Evolutionary conservation across 2,329 filamentous ascomycete genomes (phyloP).

Genomic region (Aspergillus caelatus): DNA sequence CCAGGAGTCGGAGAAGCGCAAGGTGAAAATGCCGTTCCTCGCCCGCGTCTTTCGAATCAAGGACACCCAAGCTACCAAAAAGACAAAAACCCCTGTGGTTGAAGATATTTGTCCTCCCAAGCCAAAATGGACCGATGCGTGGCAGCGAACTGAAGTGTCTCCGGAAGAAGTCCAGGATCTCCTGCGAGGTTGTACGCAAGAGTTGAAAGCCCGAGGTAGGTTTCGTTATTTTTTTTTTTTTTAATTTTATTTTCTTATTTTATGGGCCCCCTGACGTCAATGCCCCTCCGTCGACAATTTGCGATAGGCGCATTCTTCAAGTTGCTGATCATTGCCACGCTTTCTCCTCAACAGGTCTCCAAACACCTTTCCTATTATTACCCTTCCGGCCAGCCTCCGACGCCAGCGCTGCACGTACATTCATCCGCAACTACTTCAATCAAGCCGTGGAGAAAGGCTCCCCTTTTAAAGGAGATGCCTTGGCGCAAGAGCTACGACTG

Average conservation of each 20-base stretch:
- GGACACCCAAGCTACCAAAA: constrained; percentile 69
- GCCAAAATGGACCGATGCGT: constrained; percentile 85
- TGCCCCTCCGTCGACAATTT: constrained; percentile 24
- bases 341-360: constrained; percentile 63
- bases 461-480: constrained; percentile 65
- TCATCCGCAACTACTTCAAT: constrained; percentile 90
- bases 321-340: constrained; percentile 34
- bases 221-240: constrained; percentile 21
- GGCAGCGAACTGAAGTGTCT: constrained; percentile 77
- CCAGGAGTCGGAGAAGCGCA: constrained; percentile 16
- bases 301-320: constrained; percentile 29
- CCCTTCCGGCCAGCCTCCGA: constrained; percentile 94
- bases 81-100: constrained; percentile 53
- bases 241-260: not conserved
- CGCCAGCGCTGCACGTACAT: constrained; percentile 86
- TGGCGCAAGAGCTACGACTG: constrained; percentile 86
- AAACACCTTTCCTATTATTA: constrained; percentile 88
- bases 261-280: constrained; percentile 1
- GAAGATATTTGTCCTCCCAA: constrained; percentile 63
- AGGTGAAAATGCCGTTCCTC: constrained; percentile 58
- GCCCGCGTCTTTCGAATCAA: constrained; percentile 71
- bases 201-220: constrained; percentile 93
- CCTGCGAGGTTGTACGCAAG: constrained; percentile 78
- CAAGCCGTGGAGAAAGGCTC: constrained; percentile 61
- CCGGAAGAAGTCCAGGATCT: constrained; percentile 91